A percentile compares a stretch with the other conserved stretches of the same genome.
These are phyloP conservation scores for Canna indica DNA, from an alignment of 176 grass and related monocot species.

Conservation along the genomic window DNA sequence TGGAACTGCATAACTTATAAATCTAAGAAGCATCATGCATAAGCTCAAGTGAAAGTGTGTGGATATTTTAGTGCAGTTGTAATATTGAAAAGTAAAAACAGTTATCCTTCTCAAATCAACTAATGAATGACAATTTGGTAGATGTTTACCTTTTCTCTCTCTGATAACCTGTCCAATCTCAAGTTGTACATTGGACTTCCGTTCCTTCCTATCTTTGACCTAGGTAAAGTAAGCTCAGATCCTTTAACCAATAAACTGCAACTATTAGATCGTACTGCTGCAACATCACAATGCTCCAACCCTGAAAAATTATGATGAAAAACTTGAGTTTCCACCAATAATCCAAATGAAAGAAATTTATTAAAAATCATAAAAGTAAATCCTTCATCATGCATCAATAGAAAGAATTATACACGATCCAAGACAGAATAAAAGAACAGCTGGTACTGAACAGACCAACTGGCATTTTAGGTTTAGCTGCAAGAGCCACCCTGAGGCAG, in stretches of 20 bases:
- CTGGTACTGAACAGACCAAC: neutral
- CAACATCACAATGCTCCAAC: conserved; percentile 43
- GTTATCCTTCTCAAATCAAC: conserved; percentile 7
- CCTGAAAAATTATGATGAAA: conserved; percentile 22
- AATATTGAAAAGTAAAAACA: neutral
- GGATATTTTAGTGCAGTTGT: neutral
- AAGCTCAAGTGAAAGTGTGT: neutral
- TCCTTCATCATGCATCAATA: neutral
- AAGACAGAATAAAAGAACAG: neutral
- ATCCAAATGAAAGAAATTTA: neutral
- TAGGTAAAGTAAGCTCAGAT: conserved; percentile 32
- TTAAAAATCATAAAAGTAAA: neutral
- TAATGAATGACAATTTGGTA: conserved; percentile 4
- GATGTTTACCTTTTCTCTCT: conserved; percentile 67
- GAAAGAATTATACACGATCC: neutral
- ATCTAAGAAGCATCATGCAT: neutral
- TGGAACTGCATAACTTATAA: neutral
- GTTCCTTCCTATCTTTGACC: conserved; percentile 44
- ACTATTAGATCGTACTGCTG: conserved; percentile 19
- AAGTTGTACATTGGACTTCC: conserved; percentile 47
- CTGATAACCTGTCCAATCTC: conserved; percentile 69
- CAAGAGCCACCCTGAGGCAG: no score
- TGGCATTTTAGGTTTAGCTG: neutral
- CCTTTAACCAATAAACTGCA: conserved; percentile 26
- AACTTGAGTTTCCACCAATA: conserved; percentile 8